These are phyloP conservation scores for Dioscorea dumetorum DNA, from an alignment of 106 monocot genomes.

Conservation along the genomic window DNA sequence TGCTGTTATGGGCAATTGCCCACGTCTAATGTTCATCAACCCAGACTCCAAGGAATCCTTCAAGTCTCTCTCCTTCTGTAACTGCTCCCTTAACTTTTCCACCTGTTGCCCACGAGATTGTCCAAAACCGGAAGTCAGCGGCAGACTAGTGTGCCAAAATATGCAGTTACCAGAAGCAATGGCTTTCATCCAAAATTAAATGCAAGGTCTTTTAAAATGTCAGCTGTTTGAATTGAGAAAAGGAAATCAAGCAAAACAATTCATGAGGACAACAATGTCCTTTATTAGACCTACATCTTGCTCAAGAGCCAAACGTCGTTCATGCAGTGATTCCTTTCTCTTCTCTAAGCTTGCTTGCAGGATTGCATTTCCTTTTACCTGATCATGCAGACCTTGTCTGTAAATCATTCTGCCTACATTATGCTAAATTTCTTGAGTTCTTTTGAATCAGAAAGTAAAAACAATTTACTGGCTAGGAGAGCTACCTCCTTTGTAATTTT, in stretches of 20 bases:
- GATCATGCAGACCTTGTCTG: slow-evolving; percentile 1
- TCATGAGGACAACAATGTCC: neutral
- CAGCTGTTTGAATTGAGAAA: too few relatives aligned
- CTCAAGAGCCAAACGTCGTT: slow-evolving; percentile 65
- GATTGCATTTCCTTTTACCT: slow-evolving; percentile 68
- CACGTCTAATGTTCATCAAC: slow-evolving; percentile 40
- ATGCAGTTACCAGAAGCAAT: too few relatives aligned
- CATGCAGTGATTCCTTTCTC: slow-evolving; percentile 50
- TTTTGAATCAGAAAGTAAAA: too few relatives aligned
- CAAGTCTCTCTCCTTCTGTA: slow-evolving; percentile 73
- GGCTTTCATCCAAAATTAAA: too few relatives aligned
- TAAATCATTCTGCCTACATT: too few relatives aligned
- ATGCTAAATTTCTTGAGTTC: too few relatives aligned
- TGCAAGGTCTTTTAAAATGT: too few relatives aligned
- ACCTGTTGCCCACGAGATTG: slow-evolving; percentile 34
- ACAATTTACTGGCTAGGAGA: too few relatives aligned
- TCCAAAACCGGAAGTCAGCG: neutral
- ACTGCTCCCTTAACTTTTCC: slow-evolving; percentile 45
- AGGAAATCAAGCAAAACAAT: too few relatives aligned
- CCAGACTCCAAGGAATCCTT: slow-evolving; percentile 64
- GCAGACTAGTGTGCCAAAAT: too few relatives aligned
- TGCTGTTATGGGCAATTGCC: slow-evolving; percentile 19
- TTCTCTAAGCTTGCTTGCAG: slow-evolving; percentile 56
- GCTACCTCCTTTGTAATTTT: slow-evolving; percentile 78
- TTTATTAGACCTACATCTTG: slow-evolving; percentile 52